Evolutionary conservation across 495 filamentous ascomycete species (phyloP), one percentile per base, ranked within the genome.

Genomic region (Penicillium antarcticum): DNA sequence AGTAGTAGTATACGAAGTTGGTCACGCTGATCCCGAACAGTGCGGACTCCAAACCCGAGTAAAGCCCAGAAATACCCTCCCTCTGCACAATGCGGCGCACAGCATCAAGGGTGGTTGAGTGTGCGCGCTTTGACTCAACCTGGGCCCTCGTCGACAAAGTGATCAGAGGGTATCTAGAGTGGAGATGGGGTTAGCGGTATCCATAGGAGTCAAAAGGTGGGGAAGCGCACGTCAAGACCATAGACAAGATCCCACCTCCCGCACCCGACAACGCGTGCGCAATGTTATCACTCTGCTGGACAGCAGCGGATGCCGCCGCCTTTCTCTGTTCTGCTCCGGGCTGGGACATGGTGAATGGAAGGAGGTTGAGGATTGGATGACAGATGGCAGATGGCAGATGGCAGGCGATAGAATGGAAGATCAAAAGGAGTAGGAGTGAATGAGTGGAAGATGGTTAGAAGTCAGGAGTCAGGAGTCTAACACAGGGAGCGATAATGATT

Each of bases 1-100:
- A 99, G 73, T 99, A 99, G 72, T 99, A 99, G 73, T 99, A 99
- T 18, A 99, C 92, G 58, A 99, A 97, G 71, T 99, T 99, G 48
- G 94, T 99, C 51, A 99, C 86, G 68, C 87, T 92, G 73, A 97
- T 97, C 59, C 95, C 94, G 68, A 99, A 97, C 4, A 99, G 78
- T 8, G 94, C 94, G 18, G 87, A 92, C 59, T 92, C 86, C 31
- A 96, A 79, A 9, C 91, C 91, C 4, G 91, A 83, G 67, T 94
- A 97, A 4, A 99, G 80, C 12, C 95, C 95, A 0, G 79, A 72
- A 23, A 96, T 73, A 41, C 94, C 94, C 70, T 99, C 95, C 55
- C 94, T 84, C 57, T 91, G 83, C 36, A 99, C 78, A 61, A 99
- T 97, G 55, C 86, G 86, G 44, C 87, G 84, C 48, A 92, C 80